Evolutionary conservation across 371 early-diverging fungal genomes (phyloP).

Genomic region (Basidiobolus meristosporus): DNA sequence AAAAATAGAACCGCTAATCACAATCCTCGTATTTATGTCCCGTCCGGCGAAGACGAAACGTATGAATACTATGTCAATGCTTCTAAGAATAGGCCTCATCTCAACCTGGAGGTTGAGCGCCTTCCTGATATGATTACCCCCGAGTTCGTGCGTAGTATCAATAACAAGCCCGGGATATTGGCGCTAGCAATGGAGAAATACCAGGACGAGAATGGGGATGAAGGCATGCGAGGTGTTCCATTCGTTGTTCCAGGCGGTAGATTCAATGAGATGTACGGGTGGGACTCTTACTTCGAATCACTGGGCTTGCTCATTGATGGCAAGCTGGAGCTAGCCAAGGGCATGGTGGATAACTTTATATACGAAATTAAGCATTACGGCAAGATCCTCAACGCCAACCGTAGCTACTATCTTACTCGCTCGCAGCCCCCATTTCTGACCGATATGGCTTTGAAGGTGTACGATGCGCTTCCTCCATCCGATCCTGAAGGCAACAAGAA

Average conservation of each 20-base stretch:
- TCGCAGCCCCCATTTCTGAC: conserved; percentile 96
- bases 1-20: conserved; percentile 70
- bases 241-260: conserved; percentile 96
- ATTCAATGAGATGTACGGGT: conserved; percentile 97
- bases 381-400: conserved; percentile 94
- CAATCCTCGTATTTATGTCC: conserved; percentile 77
- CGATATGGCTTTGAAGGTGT: conserved; percentile 83
- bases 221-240: conserved; percentile 52
- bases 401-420: conserved; percentile 86
- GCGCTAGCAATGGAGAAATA: conserved; percentile 56
- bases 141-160: conserved; percentile 77
- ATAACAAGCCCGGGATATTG: conserved; percentile 75
- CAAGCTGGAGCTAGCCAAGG: conserved; percentile 58
- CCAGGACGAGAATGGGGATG: conserved; percentile 25
- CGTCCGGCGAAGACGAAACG: conserved; percentile 55
- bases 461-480: conserved; percentile 24
- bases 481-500: conserved; percentile 29
- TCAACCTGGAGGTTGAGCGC: conserved; percentile 58
- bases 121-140: conserved; percentile 78
- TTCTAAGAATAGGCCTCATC: conserved; percentile 33
- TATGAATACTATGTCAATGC: conserved; percentile 61
- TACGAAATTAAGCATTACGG: conserved; percentile 94
- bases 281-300: conserved; percentile 92
- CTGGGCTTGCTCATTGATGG: conserved; percentile 76
- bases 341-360: conserved; percentile 92